phyloP scores from a whole-genome alignment of 2,329 filamentous ascomycete genomes.

The Penicillium sp. region DNA sequence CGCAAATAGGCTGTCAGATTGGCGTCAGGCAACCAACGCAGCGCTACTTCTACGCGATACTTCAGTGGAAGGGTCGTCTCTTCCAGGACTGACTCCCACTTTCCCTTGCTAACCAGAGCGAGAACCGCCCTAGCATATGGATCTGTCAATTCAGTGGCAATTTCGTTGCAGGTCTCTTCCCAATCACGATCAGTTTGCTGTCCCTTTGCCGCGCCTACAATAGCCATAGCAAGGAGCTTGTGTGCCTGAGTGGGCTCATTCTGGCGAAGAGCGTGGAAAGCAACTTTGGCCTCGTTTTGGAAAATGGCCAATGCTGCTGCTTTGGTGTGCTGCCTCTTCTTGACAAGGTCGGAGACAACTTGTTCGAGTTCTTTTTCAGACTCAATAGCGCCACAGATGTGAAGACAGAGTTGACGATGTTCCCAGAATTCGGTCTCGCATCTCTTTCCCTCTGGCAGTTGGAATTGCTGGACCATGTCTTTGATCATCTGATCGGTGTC shows the following conservation, averaged over 20 bases:
- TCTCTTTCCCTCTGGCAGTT: slow-evolving; percentile 50
- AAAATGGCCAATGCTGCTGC: slow-evolving; percentile 61
- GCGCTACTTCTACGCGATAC: slow-evolving; percentile 59
- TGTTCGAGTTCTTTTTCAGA: slow-evolving; percentile 48
- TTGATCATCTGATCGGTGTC: slow-evolving; percentile 42
- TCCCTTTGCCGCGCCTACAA: slow-evolving; percentile 43
- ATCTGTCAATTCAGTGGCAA: slow-evolving; percentile 59
- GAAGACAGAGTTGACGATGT: slow-evolving; percentile 58
- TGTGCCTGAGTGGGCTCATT: slow-evolving; percentile 53
- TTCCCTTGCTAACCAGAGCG: slow-evolving; percentile 55
- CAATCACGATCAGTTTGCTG: slow-evolving; percentile 52
- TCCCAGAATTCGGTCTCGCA: slow-evolving; percentile 50
- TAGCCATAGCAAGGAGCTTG: slow-evolving; percentile 53
- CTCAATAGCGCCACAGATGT: slow-evolving; percentile 57
- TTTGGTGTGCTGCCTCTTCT: slow-evolving; percentile 56
- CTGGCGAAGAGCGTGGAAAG: slow-evolving; percentile 52
- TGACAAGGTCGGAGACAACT: slow-evolving; percentile 49
- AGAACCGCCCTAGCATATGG: slow-evolving; percentile 60
- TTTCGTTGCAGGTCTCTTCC: slow-evolving; percentile 58
- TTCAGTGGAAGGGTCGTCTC: slow-evolving; percentile 56
- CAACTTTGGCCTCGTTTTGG: slow-evolving; percentile 56
- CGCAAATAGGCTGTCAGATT: slow-evolving; percentile 52
- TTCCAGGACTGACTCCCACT: slow-evolving; percentile 57
- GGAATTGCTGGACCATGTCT: slow-evolving; percentile 48
- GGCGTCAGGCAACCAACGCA: slow-evolving; percentile 48